These are phyloP conservation scores for Mycena sanguinolenta DNA, from an alignment of 768 basidiomycete genomes.

Conservation along the genomic window DNA sequence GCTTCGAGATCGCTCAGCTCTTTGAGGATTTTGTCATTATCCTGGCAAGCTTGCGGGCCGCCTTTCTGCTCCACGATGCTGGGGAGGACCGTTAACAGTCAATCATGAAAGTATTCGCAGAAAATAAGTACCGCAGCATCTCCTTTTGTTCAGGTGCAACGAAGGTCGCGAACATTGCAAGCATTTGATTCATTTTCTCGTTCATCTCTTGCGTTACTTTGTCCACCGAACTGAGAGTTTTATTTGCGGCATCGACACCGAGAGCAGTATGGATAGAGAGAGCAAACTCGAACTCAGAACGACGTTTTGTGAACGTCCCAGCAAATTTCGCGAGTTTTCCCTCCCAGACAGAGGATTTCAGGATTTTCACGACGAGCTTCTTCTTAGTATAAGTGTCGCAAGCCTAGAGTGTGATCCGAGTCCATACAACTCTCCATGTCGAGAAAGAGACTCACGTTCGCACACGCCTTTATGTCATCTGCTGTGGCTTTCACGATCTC, in stretches of 20 bases:
- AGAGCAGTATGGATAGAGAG: conserved; percentile 46
- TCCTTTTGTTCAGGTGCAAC: conserved; percentile 43
- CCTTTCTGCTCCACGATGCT: conserved; percentile 43
- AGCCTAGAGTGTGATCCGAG: not conserved
- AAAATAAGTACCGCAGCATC: conserved; percentile 33
- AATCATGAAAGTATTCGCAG: not conserved
- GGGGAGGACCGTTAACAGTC: not conserved
- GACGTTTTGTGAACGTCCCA: conserved; percentile 41
- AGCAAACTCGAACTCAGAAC: conserved; percentile 45
- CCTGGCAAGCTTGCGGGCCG: conserved; percentile 41
- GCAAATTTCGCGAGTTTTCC: conserved; percentile 40
- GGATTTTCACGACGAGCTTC: conserved; percentile 49
- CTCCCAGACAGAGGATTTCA: conserved; percentile 48
- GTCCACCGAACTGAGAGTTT: conserved; percentile 27
- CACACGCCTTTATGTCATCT: conserved; percentile 51
- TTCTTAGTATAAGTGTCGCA: conserved; percentile 53
- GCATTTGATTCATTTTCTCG: conserved; percentile 40
- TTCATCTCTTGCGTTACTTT: conserved; percentile 33
- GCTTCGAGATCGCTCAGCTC: conserved; percentile 38
- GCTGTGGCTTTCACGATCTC: conserved; percentile 43
- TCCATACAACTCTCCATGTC: not conserved
- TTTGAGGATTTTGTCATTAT: conserved; percentile 42
- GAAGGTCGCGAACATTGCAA: conserved; percentile 42
- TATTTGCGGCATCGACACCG: conserved; percentile 34
- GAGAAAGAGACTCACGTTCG: conserved; percentile 33